Base-by-base conservation (phyloP, 2,329 filamentous ascomycete genomes). In the Aciculosporium take region DNA sequence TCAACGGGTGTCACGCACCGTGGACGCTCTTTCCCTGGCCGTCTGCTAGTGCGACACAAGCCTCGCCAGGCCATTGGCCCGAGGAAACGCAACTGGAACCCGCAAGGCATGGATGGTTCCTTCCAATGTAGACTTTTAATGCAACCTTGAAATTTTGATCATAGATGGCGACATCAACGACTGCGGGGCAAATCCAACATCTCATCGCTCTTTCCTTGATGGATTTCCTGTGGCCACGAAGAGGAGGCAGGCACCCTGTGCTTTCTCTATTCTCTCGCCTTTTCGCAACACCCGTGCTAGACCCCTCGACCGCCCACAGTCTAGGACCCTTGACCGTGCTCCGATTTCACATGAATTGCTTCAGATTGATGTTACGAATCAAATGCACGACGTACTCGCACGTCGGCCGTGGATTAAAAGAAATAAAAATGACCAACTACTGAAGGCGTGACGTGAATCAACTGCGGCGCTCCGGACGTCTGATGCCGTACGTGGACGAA, bases 151-250 rank as follows among this genome's bases (percentile, higher is more conserved):
- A n/a, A n/a, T n/a, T n/a, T n/a, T n/a, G n/a, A n/a, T 20, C 37
- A 33, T 21, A 42, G 45, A 47, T 47, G 21, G 43, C 45, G 43
- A 45, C 45, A 47, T 47, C 33, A 23, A 7, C 28, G 25, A 7
- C 29, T 36, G 40, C 35, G 40, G 40, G 43, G 43, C 43, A 6
- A 24, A 17, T 23, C 10, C 41, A 45, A 38, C 41, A 27, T 40
- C 40, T 45, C 41, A 45, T 45, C 40, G 37, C 43, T 36, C 36
- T 28, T 36, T 40, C 24, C 31, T 17, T 15, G 17, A 28, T 29
- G 20, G 4, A 31, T 10, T 32, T 25, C 7, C 8, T 13, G 20
- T 13, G 13, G 5, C 13, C 37, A 24, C 21, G 33, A 36, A 25
- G 2, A 25, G n/a, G 20, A 7, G 36, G 13, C 36, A 37, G 17